Conservation (phyloP, 768 basidiomycete genomes). For the Lyophyllum semitale region DNA sequence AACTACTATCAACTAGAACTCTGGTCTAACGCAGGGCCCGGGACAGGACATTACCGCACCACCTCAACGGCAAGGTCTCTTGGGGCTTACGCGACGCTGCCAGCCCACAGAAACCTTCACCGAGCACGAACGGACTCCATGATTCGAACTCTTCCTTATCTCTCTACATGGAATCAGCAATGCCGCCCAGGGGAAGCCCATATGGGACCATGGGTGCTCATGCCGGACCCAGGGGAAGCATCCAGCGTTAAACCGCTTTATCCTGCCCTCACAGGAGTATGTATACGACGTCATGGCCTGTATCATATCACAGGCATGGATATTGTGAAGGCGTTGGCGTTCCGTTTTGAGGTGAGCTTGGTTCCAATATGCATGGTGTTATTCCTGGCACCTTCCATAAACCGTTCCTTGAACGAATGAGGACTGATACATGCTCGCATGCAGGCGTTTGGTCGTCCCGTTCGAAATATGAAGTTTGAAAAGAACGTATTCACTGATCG, state of each 20-base stretch:
- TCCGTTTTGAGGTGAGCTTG: constrained; percentile 77
- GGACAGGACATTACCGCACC: constrained; percentile 14
- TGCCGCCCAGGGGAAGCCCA: constrained; percentile 18
- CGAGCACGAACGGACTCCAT: constrained; percentile 10
- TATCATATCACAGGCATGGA: constrained; percentile 97
- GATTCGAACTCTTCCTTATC: constrained; percentile 8
- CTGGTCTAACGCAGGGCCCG: constrained; percentile 1
- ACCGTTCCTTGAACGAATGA: not conserved
- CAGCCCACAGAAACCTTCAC: constrained; percentile 28
- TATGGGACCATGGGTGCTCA: constrained; percentile 32
- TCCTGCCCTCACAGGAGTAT: constrained; percentile 83
- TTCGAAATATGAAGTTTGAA: constrained; percentile 92
- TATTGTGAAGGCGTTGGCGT: constrained; percentile 93
- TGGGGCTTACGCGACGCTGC: constrained; percentile 16
- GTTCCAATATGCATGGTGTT: constrained; percentile 1
- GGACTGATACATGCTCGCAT: constrained; percentile 5
- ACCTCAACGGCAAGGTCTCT: constrained; percentile 29
- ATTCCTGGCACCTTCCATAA: not conserved
- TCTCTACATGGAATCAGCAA: constrained; percentile 2
- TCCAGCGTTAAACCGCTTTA: constrained; percentile 83
- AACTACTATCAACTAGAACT: too few relatives aligned
- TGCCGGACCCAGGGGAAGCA: constrained; percentile 59
- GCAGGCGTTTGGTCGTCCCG: constrained; percentile 84
- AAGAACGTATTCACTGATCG: constrained; percentile 95
- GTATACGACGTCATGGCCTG: constrained; percentile 86